phyloP scores from a whole-genome alignment of 2,329 filamentous ascomycete genomes.

The Talaromyces sp. region DNA sequence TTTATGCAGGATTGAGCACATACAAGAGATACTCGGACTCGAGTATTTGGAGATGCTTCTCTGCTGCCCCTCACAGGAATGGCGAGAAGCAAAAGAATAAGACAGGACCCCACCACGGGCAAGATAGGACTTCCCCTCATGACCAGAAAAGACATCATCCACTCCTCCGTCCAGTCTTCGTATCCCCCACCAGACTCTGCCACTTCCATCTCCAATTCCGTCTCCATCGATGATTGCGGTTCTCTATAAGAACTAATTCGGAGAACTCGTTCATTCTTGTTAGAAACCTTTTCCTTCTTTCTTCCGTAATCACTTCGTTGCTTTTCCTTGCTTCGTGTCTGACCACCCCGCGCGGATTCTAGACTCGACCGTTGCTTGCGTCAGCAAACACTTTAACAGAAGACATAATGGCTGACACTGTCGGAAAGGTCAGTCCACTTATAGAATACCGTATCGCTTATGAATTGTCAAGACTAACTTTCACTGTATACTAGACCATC shows the following conservation, averaged over 20 bases:
- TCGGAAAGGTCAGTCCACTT: slow-evolving; percentile 50
- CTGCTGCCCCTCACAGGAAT: background rate
- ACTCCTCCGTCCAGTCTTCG: background rate
- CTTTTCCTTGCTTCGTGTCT: background rate
- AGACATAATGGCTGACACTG: slow-evolving; percentile 51
- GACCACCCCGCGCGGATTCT: background rate
- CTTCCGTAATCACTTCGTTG: background rate
- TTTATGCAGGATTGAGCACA: background rate
- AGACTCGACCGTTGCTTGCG: background rate
- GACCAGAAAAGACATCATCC: background rate
- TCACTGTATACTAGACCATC: slow-evolving; percentile 63
- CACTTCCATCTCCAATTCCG: background rate
- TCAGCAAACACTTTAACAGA: background rate
- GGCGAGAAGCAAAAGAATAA: background rate
- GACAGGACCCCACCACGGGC: background rate
- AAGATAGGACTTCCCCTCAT: slow-evolving; percentile 6
- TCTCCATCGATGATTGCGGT: background rate
- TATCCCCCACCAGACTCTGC: background rate
- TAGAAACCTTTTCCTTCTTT: background rate
- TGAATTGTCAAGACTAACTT: background rate
- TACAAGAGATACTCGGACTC: background rate
- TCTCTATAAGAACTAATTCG: slow-evolving; percentile 7
- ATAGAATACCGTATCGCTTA: background rate
- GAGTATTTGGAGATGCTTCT: background rate
- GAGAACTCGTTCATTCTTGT: background rate